Base-by-base conservation (phyloP, 495 filamentous ascomycete genomes). In the Usnea hakonensis region DNA sequence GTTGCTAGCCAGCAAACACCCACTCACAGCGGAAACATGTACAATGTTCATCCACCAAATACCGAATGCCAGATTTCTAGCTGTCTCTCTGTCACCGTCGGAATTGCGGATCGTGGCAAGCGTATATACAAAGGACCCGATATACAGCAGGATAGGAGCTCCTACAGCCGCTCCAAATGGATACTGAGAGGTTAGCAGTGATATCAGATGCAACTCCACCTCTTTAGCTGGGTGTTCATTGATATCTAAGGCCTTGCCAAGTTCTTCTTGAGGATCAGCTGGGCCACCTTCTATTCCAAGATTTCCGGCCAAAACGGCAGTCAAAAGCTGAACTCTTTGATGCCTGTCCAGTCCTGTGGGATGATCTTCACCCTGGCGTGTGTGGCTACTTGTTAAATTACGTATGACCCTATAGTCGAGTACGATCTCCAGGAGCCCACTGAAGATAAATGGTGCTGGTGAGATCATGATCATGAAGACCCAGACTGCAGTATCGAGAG, bases 61-160 rank as follows among this genome's bases (percentile, higher is more conserved):
- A 14, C 79, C 79, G 62, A 78, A 79, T 4, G 79, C 78, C 6
- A 81, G 64, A 2, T 76, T 68, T 32, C 74, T 68, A 7, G 77
- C 71, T 0, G 76, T 74, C 58, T 76, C 73, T 6, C 76, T 72
- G 55, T 80, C 74, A 5, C 77, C 76, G 0, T 73, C 26, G n/a
- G 65, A 64, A n/a, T 62, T 69, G 17, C 60, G 62, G 10, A 72
- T 60, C 55, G 76, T 75, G 11, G 78, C 58, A 21, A 80, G 63
- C 3, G 70, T 73, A 52, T 75, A 76, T 2, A 76, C 44, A 43
- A 80, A 81, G 0, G 74, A 68, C 3, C 77, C 77, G 0, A 76
- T 59, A 57, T 77, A 82, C 65, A 82, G 79, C 3, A 78, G 63
- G 0, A 81, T 70, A 0, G 79, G 78, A 7, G 75, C 75, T 10